These are phyloP conservation scores for Ephemerocybe angulata DNA, from an alignment of 768 basidiomycete genomes.

Conservation along the genomic window DNA sequence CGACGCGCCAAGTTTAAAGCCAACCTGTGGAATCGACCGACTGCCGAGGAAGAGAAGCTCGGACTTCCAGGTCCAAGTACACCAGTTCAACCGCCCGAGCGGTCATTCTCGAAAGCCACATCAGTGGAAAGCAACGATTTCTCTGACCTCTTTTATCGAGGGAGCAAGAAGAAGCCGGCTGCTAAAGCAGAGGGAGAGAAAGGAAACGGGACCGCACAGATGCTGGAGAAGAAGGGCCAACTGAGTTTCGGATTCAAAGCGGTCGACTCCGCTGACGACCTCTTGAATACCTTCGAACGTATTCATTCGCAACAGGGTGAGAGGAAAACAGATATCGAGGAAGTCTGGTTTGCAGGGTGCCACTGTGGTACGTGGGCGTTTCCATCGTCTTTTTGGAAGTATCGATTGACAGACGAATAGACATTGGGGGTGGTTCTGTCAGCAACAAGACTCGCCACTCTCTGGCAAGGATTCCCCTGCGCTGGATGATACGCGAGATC, in stretches of 20 bases:
- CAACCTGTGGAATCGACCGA: conserved; percentile 45
- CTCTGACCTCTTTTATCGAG: no score
- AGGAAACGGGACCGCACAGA: neutral
- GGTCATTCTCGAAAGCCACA: no score
- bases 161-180: no score
- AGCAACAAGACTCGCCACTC: conserved; percentile 43
- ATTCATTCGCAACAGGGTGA: no score
- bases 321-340: conserved; percentile 43
- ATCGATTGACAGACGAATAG: no score
- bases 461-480: conserved; percentile 52
- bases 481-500: conserved; percentile 74
- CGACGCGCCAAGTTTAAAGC: conserved; percentile 57
- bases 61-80: conserved; percentile 13
- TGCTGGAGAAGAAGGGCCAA: neutral
- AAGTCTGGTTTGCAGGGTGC: conserved; percentile 67
- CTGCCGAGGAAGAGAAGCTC: conserved; percentile 22
- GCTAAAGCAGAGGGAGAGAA: no score
- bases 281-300: conserved; percentile 28
- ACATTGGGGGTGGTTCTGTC: conserved; percentile 56
- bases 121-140: no score
- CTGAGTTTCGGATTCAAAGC: conserved; percentile 5
- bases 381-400: no score
- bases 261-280: conserved; percentile 24
- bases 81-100: no score
- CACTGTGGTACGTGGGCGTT: conserved; percentile 40